Evolutionary conservation across 805 yeast genomes (phyloP).

Genomic region (Yarrowia sp.): DNA sequence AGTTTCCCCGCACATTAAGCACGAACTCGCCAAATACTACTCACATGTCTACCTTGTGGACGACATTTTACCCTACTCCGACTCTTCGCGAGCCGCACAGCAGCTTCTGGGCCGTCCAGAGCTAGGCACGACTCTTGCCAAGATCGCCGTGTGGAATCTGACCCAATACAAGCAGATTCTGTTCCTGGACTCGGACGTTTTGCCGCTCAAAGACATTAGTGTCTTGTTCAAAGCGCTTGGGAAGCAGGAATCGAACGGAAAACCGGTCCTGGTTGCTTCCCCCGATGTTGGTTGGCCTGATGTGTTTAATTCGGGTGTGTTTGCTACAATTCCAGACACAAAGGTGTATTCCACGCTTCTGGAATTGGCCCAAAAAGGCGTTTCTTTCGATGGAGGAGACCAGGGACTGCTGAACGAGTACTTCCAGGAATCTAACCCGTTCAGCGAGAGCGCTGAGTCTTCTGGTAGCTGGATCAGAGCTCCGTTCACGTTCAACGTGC

Average conservation of each 20-base stretch:
- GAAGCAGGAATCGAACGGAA: slow-evolving; percentile 11
- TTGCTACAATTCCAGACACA: slow-evolving; percentile 63
- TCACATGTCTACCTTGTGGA: slow-evolving; percentile 47
- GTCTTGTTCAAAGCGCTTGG: slow-evolving; percentile 45
- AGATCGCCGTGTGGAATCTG: slow-evolving; percentile 62
- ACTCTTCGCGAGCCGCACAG: slow-evolving; percentile 8
- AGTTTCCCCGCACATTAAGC: slow-evolving; percentile 43
- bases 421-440: slow-evolving; percentile 52
- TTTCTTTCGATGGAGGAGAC: slow-evolving; percentile 85
- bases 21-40: slow-evolving; percentile 43
- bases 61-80: slow-evolving; percentile 44
- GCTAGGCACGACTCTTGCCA: slow-evolving; percentile 57
- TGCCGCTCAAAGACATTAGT: slow-evolving; percentile 53
- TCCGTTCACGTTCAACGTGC: slow-evolving; percentile 86
- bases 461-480: slow-evolving; percentile 65
- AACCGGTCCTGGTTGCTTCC: slow-evolving; percentile 53
- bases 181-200: slow-evolving; percentile 62
- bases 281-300: slow-evolving; percentile 95
- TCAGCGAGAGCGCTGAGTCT: neutral
- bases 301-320: slow-evolving; percentile 81
- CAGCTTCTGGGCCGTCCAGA: slow-evolving; percentile 58
- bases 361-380: slow-evolving; percentile 46
- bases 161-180: slow-evolving; percentile 53
- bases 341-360: slow-evolving; percentile 55
- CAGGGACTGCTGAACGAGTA: slow-evolving; percentile 87